Base-by-base conservation (phyloP, 352 stramenopile species). In the Pythium chondricola region DNA sequence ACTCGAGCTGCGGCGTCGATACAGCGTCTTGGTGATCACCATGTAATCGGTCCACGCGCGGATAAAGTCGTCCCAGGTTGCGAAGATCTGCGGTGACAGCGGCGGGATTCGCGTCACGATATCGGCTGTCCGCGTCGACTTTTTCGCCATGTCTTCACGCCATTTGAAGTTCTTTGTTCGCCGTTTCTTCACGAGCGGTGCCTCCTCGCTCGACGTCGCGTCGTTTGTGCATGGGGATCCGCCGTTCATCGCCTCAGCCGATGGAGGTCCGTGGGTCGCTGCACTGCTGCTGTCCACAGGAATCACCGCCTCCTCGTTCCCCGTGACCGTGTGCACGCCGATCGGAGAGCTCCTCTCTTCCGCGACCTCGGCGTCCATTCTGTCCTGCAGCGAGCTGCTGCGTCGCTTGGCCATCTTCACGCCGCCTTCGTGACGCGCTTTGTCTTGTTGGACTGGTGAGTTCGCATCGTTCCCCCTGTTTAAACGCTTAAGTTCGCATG, bases 91-190 rank as follows among this genome's bases (percentile, higher is more conserved):
- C 13, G 79, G 79, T 16, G 73, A 63, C 25, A 91, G 66, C 17
- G 65, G 53, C 6, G 71, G 70, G 17, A 88, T 47, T 13, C 57
- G 46, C 24, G 84, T 65, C 8, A 67, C 51, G 22, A 80, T 54
- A 2, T 48, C 61, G 18, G 65, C 67, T 7, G 43, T 42, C 16
- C 74, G 72, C 4, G 29, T 13, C 29, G 75, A 62, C 41, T 73
- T 74, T 39, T 77, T 78, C 27, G 70, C 60, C 68, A 87, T 66
- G 40, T 88, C 68, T 52, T 91, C 79, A 29, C 79, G 74, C 63
- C 76, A 64, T 48, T 87, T 75, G 54, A 72, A 91, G 65, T 91
- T 87, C 61, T 91, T 91, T 16, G 79, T 91, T 33, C 74, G 76
- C 4, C 79, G 71, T 52, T 88, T 91, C 68, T 91, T 88, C 10